phyloP scores from a whole-genome alignment of 176 grass and related monocot species.

The Aechmea fasciata region DNA sequence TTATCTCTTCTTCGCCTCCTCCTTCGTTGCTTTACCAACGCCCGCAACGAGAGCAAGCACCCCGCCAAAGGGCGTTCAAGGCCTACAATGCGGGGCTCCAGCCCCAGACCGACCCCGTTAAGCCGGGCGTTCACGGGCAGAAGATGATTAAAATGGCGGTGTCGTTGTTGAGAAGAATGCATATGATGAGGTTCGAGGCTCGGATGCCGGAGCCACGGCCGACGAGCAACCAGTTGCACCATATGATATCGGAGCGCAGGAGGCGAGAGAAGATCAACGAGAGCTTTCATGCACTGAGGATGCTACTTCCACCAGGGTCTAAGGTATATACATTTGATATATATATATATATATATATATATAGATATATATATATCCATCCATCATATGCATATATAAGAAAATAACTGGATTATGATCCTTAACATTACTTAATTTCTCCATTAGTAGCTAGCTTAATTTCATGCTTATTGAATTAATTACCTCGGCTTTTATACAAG shows the following conservation, averaged over 20 bases:
- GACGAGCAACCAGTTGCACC: slow-evolving; percentile 64
- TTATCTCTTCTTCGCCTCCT: slow-evolving; percentile 22
- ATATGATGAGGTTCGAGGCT: slow-evolving; percentile 12
- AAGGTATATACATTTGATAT: slow-evolving; percentile 53
- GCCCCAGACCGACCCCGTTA: background rate
- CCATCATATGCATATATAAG: background rate
- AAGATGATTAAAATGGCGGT: slow-evolving; percentile 61
- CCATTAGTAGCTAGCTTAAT: too few species aligned
- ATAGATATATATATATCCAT: background rate
- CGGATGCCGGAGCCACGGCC: background rate
- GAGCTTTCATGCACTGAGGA: slow-evolving; percentile 58
- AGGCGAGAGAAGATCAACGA: slow-evolving; percentile 85
- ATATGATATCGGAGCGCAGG: slow-evolving; percentile 81
- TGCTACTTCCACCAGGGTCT: slow-evolving; percentile 50
- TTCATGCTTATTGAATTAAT: too few species aligned
- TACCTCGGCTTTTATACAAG: too few species aligned
- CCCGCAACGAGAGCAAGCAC: background rate
- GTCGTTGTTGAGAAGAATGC: slow-evolving; percentile 31
- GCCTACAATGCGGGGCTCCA: slow-evolving; percentile 36
- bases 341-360: too few species aligned
- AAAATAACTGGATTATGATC: background rate
- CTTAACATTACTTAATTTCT: too few species aligned
- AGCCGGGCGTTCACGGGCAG: slow-evolving; percentile 29
- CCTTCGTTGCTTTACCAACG: background rate
- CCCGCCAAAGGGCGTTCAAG: slow-evolving; percentile 33